Conservation (phyloP, 805 yeast genomes). For the Pichia gijzeniarum region DNA sequence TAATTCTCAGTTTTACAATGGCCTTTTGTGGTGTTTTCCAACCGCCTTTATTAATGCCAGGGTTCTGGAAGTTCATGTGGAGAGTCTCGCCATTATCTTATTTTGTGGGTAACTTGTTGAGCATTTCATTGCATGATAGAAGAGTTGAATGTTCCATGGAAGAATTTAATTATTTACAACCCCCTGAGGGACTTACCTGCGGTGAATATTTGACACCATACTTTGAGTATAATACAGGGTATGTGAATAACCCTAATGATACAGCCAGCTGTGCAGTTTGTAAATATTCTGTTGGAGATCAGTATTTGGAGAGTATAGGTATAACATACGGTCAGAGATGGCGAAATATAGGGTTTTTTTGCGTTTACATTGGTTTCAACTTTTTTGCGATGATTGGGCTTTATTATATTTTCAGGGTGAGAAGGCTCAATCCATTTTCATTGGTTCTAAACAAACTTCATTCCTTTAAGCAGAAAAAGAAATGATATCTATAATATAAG, state of each 20-base stretch:
- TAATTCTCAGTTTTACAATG: conserved; percentile 51
- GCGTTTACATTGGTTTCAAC: conserved; percentile 52
- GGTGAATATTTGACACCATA: conserved; percentile 39
- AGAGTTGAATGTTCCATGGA: conserved; percentile 40
- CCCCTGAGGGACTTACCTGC: conserved; percentile 63
- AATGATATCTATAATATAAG: background rate
- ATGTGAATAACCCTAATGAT: conserved; percentile 46
- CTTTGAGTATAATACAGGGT: conserved; percentile 45
- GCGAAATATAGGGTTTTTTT: conserved; percentile 62
- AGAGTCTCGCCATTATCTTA: conserved; percentile 68
- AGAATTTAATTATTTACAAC: conserved; percentile 46
- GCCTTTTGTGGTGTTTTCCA: conserved; percentile 69
- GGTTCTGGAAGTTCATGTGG: conserved; percentile 84
- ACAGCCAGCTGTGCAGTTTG: conserved; percentile 47
- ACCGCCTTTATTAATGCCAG: conserved; percentile 53
- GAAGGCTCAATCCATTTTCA: conserved; percentile 7
- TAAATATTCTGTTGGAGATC: conserved; percentile 38
- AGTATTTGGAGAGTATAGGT: conserved; percentile 37
- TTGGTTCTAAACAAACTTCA: background rate
- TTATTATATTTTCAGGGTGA: conserved; percentile 32
- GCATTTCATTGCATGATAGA: conserved; percentile 43
- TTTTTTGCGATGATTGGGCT: conserved; percentile 32
- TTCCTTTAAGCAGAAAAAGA: background rate
- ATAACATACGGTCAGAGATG: conserved; percentile 44
- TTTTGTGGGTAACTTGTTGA: conserved; percentile 48